Percentiles rank a stretch among this genome's conserved stretches.
These are phyloP conservation scores for Trypanosoma rangeli DNA, from an alignment of 208 protist species.

Conservation along the genomic window DNA sequence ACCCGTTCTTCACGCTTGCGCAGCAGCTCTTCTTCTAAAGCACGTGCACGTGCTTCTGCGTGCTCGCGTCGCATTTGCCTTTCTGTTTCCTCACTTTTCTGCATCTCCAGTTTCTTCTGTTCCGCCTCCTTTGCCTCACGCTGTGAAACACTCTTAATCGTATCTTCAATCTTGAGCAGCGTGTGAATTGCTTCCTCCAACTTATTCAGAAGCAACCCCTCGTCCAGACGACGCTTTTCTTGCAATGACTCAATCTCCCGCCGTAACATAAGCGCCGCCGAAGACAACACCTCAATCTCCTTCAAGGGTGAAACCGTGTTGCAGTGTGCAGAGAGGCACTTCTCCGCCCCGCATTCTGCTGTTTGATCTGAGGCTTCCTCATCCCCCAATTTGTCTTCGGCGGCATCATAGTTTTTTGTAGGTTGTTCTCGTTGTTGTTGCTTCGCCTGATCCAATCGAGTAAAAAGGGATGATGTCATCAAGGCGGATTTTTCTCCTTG, in stretches of 20 bases:
- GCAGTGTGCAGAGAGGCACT: background rate
- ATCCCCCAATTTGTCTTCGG: constrained; percentile 17
- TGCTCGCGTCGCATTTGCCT: constrained; percentile 26
- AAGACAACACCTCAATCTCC: constrained; percentile 32
- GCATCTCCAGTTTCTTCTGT: constrained; percentile 17
- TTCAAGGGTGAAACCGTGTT: background rate
- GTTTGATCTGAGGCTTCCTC: background rate
- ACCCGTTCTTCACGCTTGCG: constrained; percentile 55
- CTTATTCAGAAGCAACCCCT: constrained; percentile 22
- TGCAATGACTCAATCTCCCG: constrained; percentile 29
- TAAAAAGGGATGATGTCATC: background rate
- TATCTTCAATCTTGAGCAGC: constrained; percentile 33
- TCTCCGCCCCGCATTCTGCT: background rate
- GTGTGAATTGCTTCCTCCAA: constrained; percentile 29
- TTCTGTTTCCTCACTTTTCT: constrained; percentile 23
- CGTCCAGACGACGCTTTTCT: constrained; percentile 24
- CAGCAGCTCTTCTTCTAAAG: constrained; percentile 45
- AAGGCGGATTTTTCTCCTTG: background rate
- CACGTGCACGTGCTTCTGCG: constrained; percentile 52
- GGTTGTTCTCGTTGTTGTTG: background rate
- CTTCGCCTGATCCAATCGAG: background rate
- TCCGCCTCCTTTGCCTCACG: constrained; percentile 19
- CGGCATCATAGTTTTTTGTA: constrained; percentile 24
- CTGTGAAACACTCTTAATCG: constrained; percentile 34
- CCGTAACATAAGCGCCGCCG: constrained; percentile 28